Percentiles rank a stretch among this genome's conserved stretches.
Evolutionary conservation across 371 early-diverging fungal species (phyloP).

Genomic region (Apophysomyces elegans): DNA sequence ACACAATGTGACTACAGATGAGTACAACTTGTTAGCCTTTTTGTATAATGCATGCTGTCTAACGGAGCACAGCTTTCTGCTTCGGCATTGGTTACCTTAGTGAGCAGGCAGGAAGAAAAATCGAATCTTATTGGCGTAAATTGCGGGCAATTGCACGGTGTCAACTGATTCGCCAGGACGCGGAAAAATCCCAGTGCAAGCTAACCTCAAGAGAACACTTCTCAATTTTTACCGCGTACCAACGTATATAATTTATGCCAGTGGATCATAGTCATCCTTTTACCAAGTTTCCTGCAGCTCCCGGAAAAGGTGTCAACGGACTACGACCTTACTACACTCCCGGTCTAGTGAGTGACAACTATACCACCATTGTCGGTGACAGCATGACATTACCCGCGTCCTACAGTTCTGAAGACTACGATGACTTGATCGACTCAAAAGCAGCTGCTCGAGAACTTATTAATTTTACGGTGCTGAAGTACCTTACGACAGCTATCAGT

Average conservation of each 20-base stretch:
- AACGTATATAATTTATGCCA: constrained; percentile 23
- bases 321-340: constrained; percentile 53
- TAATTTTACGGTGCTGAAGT: constrained; percentile 71
- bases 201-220: no score
- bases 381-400: constrained; percentile 21
- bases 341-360: constrained; percentile 43
- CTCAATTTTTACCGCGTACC: background rate
- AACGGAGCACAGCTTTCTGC: no score
- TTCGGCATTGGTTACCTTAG: no score
- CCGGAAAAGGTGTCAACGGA: constrained; percentile 42
- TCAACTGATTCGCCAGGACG: no score
- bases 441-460: constrained; percentile 62
- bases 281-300: constrained; percentile 43
- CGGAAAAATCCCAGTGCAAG: no score
- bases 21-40: no score
- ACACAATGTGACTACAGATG: no score
- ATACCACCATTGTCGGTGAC: constrained; percentile 34
- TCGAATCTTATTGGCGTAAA: no score
- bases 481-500: constrained; percentile 64
- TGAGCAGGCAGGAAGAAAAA: no score
- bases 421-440: constrained; percentile 53
- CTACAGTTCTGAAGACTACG: constrained; percentile 35
- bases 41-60: no score
- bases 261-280: constrained; percentile 45
- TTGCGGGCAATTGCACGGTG: no score